Evolutionary conservation across 306 rosid genomes (phyloP), one percentile per base, ranked within the genome.

Genomic region (Sindora glabra): DNA sequence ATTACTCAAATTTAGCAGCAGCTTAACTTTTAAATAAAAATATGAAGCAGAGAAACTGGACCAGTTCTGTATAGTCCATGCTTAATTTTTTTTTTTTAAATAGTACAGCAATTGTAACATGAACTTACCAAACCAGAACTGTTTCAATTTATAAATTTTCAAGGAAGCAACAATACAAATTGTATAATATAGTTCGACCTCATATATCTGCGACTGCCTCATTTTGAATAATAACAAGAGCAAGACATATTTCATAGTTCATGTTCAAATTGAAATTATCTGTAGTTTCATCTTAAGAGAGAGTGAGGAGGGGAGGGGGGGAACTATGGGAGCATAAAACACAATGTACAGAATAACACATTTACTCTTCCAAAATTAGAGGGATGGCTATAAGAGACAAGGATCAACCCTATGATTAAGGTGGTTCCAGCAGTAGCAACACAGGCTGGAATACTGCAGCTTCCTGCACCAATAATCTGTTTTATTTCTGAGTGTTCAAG

Each of bases 371-470:
- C 32, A 29, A 49, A 46, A 17, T 34, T 25, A 58, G 30, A 54
- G 40, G 13, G 49, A 39, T 4, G 48, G 47, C 19, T 29, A 23
- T 0, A 19, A 16, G 69, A 38, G 68, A 56, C 22, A 27, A 62
- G 41, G 34, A 72, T 57, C 81, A 72, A 94, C 99, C 99, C 99
- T 10, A 94, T 47, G 30, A 94, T 23, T 16, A 89, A 84, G 66
- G 95, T 45, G 34, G 95, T 94, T 77, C 90, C 99, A 1, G 97
- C 99, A 50, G 97, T 94, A 53, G 99, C 99, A 17, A 72, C 45
- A 73, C 90, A 86, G 10, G 89, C 72, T 52, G 94, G 82, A 67
- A 79, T 15, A 52, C 81, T 86, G 64, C 62, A 13, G 53, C 72
- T 71, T 60, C 90, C 76, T 0, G 76, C 52, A 51, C 57, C 74